A percentile compares a stretch with the other conserved stretches of the same genome.
Evolutionary conservation across 306 rosid species (phyloP).

Genomic region (Cicer yamashitae): DNA sequence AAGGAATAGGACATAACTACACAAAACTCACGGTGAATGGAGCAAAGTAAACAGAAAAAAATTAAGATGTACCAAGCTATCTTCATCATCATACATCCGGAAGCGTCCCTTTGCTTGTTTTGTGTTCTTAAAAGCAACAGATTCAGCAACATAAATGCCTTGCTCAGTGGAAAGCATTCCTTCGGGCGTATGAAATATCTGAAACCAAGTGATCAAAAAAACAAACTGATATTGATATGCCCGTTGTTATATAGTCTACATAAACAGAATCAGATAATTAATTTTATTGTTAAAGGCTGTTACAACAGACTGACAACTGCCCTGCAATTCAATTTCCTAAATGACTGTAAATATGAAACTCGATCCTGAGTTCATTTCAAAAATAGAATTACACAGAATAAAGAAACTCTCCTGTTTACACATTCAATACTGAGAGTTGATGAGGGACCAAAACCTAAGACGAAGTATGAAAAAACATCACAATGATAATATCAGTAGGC

Average conservation of each 20-base stretch:
- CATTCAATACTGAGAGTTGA: not conserved
- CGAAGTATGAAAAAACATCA: conserved; percentile 10
- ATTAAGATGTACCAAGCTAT: conserved; percentile 56
- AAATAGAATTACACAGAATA: conserved; percentile 23
- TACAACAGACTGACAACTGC: not conserved
- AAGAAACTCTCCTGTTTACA: conserved; percentile 1
- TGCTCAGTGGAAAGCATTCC: conserved; percentile 89
- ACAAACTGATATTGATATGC: conserved; percentile 2
- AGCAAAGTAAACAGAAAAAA: conserved; percentile 19
- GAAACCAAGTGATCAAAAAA: conserved; percentile 43
- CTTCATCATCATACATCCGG: conserved; percentile 71
- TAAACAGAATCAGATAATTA: conserved; percentile 13
- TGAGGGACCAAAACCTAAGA: not conserved
- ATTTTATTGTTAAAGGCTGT: not conserved
- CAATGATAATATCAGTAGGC: conserved; percentile 24
- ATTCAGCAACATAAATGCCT: conserved; percentile 93
- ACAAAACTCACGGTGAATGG: not conserved
- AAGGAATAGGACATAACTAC: conserved; percentile 29
- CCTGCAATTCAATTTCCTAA: not conserved
- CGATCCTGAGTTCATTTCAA: not conserved
- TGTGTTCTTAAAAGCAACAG: conserved; percentile 69
- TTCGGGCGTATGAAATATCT: conserved; percentile 93
- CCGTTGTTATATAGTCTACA: not conserved
- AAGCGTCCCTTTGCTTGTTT: conserved; percentile 89
- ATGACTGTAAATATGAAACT: not conserved